These are phyloP conservation scores for Populus tremula DNA, from an alignment of 345 rosid species.

Conservation along the genomic window DNA sequence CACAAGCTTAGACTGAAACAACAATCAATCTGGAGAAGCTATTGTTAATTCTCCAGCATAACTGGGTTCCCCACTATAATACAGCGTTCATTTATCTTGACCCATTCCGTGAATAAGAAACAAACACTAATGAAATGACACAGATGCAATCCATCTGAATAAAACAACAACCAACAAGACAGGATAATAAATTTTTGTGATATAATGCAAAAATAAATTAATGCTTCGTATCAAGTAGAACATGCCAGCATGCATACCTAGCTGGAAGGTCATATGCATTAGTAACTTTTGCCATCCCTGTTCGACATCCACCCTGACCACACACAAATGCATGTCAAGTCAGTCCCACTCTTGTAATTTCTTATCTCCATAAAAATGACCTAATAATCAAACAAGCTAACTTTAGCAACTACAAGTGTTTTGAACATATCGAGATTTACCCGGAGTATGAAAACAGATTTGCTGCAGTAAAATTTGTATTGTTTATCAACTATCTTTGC, in stretches of 20 bases:
- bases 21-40: background rate
- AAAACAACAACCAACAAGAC: background rate
- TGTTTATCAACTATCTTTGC: constrained; percentile 2
- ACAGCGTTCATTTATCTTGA: background rate
- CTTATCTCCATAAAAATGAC: constrained; percentile 2
- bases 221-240: constrained; percentile 1
- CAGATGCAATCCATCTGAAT: background rate
- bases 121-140: background rate
- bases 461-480: background rate
- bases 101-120: background rate
- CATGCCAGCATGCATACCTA: constrained; percentile 48
- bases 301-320: constrained; percentile 91
- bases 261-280: constrained; percentile 95
- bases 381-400: background rate
- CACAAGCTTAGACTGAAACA: background rate
- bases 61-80: background rate
- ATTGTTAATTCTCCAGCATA: background rate
- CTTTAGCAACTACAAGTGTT: background rate
- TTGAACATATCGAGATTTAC: background rate
- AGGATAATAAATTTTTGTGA: background rate
- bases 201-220: background rate
- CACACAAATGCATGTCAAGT: constrained; percentile 22
- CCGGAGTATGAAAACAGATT: background rate
- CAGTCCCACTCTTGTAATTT: constrained; percentile 6
- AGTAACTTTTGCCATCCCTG: constrained; percentile 97